phyloP scores from a whole-genome alignment of 2,329 filamentous ascomycete species.

The Orbilia quercus region DNA sequence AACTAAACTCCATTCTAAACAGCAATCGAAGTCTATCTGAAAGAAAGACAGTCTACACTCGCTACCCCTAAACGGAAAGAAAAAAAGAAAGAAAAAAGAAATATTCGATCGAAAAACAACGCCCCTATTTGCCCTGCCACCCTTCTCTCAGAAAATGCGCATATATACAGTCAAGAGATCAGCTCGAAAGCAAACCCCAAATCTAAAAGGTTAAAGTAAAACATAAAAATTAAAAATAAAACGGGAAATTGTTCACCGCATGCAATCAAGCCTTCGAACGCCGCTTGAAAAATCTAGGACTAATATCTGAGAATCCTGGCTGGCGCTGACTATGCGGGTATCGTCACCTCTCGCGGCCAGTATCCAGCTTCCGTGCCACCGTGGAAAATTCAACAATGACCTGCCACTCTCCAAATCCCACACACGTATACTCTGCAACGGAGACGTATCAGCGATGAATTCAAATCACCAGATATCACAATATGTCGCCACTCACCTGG shows the following conservation, averaged over 20 bases:
- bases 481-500: constrained; percentile 69
- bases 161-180: no score
- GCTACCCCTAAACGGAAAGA: no score
- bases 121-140: no score
- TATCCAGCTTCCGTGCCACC: constrained; percentile 97
- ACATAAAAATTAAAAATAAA: constrained; percentile 49
- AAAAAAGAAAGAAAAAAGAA: constrained; percentile 44
- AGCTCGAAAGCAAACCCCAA: no score
- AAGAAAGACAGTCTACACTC: no score
- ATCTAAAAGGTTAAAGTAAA: constrained; percentile 22
- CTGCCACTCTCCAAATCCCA: constrained; percentile 30
- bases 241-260: constrained; percentile 61
- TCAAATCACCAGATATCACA: not conserved
- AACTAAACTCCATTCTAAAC: no score
- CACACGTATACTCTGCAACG: constrained; percentile 29
- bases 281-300: constrained; percentile 88
- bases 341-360: constrained; percentile 96
- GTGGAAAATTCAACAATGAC: constrained; percentile 79
- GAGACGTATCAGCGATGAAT: not conserved
- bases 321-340: constrained; percentile 90
- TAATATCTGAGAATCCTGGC: constrained; percentile 90
- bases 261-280: constrained; percentile 70
- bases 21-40: no score
- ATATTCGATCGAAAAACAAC: constrained; percentile 37
- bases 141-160: constrained; percentile 23